Percentiles rank a stretch among this genome's conserved stretches.
Evolutionary conservation across 352 stramenopile species (phyloP).

Genomic region (Phytophthora hybrid): DNA sequence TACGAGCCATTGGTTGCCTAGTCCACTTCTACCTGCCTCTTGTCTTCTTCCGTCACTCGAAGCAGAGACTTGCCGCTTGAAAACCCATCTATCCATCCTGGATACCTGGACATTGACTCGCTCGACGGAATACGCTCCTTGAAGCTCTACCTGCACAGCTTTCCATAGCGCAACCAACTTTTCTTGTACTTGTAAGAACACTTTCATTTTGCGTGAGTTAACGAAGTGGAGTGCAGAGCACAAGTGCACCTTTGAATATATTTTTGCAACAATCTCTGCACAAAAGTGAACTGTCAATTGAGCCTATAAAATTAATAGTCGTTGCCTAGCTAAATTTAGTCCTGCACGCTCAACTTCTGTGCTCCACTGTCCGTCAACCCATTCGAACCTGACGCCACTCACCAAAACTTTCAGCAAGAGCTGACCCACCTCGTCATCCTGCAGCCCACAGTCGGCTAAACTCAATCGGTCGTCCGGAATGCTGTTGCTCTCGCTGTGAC

Average conservation of each 20-base stretch:
- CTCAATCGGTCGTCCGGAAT: constrained; percentile 18
- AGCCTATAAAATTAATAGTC: no score
- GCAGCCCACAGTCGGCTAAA: constrained; percentile 42
- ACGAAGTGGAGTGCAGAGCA: background rate
- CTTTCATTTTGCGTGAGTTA: background rate
- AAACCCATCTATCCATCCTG: background rate
- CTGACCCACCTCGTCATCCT: constrained; percentile 51
- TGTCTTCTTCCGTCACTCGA: background rate
- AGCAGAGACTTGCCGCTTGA: constrained; percentile 3
- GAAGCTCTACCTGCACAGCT: constrained; percentile 26
- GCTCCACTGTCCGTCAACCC: constrained; percentile 48
- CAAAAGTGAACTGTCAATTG: no score
- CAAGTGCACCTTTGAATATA: background rate
- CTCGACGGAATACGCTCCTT: constrained; percentile 25
- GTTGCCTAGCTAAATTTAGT: no score
- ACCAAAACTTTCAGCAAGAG: constrained; percentile 57
- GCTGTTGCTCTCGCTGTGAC: background rate
- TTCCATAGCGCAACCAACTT: constrained; percentile 16
- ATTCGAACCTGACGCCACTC: constrained; percentile 40
- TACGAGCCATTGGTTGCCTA: background rate
- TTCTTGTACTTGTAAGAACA: constrained; percentile 1
- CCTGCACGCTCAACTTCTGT: no score
- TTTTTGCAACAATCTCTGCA: no score
- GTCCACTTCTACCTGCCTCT: background rate
- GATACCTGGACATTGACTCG: constrained; percentile 8